Evolutionary conservation across 2,329 filamentous ascomycete genomes (phyloP).

Genomic region (Scedosporium minutisporum): DNA sequence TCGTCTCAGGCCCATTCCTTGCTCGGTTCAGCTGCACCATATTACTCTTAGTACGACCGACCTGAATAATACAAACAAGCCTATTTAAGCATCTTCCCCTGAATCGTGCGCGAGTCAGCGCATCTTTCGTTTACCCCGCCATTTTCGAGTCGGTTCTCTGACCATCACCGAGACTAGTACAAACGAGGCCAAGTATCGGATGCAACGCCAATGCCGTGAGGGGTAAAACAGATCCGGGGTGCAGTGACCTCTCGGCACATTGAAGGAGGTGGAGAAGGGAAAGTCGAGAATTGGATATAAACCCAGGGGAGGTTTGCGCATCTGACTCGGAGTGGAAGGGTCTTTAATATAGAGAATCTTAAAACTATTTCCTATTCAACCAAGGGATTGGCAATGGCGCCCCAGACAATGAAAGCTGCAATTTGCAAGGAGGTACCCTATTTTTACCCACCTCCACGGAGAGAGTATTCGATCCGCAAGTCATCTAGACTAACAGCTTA

Average conservation of each 20-base stretch:
- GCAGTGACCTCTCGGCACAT: neutral
- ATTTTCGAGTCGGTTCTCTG: neutral
- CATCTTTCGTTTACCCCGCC: no score
- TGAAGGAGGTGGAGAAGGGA: neutral
- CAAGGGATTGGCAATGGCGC: neutral
- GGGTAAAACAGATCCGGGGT: neutral
- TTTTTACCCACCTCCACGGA: no score
- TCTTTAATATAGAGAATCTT: neutral
- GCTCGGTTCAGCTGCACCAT: no score
- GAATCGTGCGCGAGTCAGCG: no score
- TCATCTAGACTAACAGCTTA: neutral
- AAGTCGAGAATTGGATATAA: neutral
- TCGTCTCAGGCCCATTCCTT: no score
- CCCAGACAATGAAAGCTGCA: constrained; percentile 2
- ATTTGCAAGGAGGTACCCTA: constrained; percentile 4
- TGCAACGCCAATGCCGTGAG: neutral
- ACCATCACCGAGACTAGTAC: neutral
- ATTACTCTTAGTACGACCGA: no score
- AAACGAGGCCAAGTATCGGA: neutral
- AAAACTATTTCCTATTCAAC: neutral
- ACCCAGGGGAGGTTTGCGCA: neutral
- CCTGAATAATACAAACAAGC: no score
- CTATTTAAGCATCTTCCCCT: no score
- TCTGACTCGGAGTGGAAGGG: neutral
- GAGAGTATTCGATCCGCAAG: neutral